Base-by-base conservation (phyloP, 2,329 filamentous ascomycete genomes). In the Microcyclospora tardicrescens region DNA sequence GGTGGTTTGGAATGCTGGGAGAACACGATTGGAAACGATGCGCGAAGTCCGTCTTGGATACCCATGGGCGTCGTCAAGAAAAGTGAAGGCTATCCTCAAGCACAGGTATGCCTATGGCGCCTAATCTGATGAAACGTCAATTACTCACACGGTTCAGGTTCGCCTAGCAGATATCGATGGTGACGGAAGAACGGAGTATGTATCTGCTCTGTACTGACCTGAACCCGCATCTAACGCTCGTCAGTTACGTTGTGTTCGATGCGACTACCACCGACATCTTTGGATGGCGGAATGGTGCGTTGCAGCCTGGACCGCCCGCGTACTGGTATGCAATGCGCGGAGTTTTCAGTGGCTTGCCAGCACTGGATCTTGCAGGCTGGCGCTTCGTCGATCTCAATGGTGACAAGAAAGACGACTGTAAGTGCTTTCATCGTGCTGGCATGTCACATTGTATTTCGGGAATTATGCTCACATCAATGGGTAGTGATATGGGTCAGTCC, bases 221-320 rank as follows among this genome's bases (percentile, higher is more conserved):
- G n/a, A n/a, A n/a, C n/a, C n/a, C n/a, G n/a, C n/a, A n/a, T n/a
- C n/a, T n/a, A n/a, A n/a, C n/a, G 6, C 16, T 32, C 16, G 27
- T n/a, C 12, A 35, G 38, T 16, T 41, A 41, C 24, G 34, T 41
- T 9, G 39, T 41, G 12, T 41, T 41, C 35, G 39, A 41, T 16
- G 39, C 35, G 5, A n/a, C 12, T 2, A 34, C 39, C 13, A 28
- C 35, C 3, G 37, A 41, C n/a, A 41, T 41, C 8, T 41, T 37
- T 27, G 39, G 39, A 9, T 41, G 39, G 39, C 39, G 39, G 3
- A 41, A 41, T 16, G 39, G 34, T 1, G 39, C 39, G 3, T 28
- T 34, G 34, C 37, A 34, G 11, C 37, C 36, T 13, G 30, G 34
- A 10, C 28, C 39, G 8, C 39, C 39, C 10, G 15, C 15, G 3